Percentiles rank a stretch among this genome's conserved stretches.
Conservation (phyloP, 257 asterid species). For the Jaltomata sinuosa region DNA sequence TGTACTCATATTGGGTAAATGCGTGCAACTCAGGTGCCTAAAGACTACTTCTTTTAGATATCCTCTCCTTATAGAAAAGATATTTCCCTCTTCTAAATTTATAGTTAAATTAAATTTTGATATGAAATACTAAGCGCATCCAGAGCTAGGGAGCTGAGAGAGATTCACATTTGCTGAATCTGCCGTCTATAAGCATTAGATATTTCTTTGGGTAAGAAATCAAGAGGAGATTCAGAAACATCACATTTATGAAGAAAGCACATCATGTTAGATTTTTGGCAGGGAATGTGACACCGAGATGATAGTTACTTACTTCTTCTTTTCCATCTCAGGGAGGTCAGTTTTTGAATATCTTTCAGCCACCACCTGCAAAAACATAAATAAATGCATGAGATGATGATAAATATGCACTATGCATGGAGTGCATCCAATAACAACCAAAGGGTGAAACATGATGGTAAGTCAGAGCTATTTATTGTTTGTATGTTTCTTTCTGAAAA, state of each 20-base stretch:
- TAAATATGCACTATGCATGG: neutral
- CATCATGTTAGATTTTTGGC: neutral
- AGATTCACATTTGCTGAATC: neutral
- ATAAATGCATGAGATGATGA: neutral
- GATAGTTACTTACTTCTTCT: constrained; percentile 60
- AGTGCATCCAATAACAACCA: constrained; percentile 4
- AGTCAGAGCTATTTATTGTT: neutral
- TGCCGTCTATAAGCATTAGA: neutral
- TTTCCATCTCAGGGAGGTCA: constrained; percentile 92
- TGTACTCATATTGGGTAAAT: neutral
- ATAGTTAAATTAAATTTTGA: neutral
- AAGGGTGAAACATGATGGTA: neutral
- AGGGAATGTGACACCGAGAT: neutral
- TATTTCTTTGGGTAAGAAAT: neutral
- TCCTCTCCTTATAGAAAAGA: neutral
- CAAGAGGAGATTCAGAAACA: neutral
- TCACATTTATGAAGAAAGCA: neutral
- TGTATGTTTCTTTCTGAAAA: neutral
- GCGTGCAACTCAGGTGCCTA: neutral
- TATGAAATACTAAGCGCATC: neutral
- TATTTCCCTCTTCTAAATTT: neutral
- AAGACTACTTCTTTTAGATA: neutral
- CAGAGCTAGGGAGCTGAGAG: neutral
- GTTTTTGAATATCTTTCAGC: constrained; percentile 76
- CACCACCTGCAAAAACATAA: constrained; percentile 50